Base-by-base conservation (phyloP, 768 basidiomycete species). In the Mycena maculata region DNA sequence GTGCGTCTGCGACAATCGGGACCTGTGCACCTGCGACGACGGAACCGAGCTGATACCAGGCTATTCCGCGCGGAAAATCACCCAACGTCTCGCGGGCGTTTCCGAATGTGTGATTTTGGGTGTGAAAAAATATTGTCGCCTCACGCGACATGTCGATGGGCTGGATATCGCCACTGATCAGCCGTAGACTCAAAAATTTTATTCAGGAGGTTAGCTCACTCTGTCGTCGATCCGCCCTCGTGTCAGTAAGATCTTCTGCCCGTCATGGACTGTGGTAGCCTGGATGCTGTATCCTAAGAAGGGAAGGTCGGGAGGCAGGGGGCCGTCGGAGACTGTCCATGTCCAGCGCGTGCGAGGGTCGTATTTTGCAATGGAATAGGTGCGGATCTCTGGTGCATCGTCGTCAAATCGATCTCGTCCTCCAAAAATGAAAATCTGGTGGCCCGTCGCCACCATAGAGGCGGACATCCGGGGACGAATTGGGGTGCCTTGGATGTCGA, bases 341-440 rank as follows among this genome's bases (percentile, higher is more conserved):
- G 38, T 53, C 75, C 76, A 78, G 6, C 38, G 18, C 4, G 68
- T 61, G 22, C 59, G 39, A 1, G 58, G 55, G 2, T 42, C 36
- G 47, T 71, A 71, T 12, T 64, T 61, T 1, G 71, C 70, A 18
- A 77, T 64, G 15, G 64, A 76, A 53, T 72, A 77, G 1, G 76
- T 73, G 5, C 39, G 27, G 3, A 67, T 64, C 11, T 65, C 42
- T 1, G 49, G 30, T 1, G 68, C 42, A 44, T 69, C 60, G 7
- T 62, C 60, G 1, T 53, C 63, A 47, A 69, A 71, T 4, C 48
- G 10, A 11, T 53, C 50, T 23, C 72, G 70, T 0, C 77, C 75
- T 13, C 76, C 75, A 36, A 78, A 78, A 15, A 79, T 68, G 44
- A 71, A 78, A 6, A 79, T 52, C 1, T 48, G 60, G 9, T 69